Percentiles rank a stretch among this genome's conserved stretches.
Evolutionary conservation across 2,329 filamentous ascomycete genomes (phyloP).

Genomic region (Aspergillus amoenus): DNA sequence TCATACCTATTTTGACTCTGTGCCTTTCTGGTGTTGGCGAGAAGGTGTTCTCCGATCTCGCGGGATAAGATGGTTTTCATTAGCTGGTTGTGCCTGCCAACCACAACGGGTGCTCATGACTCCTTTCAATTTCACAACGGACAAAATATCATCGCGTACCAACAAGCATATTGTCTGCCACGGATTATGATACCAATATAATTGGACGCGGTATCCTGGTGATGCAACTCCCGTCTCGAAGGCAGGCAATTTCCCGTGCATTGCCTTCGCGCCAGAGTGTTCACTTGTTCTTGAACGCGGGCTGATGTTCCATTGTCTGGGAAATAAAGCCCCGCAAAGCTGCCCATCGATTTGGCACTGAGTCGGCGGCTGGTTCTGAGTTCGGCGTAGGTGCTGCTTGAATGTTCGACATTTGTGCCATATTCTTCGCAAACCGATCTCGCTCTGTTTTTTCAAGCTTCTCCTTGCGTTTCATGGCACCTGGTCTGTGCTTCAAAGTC

Average conservation of each 20-base stretch:
- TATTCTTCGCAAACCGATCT: conserved; percentile 77
- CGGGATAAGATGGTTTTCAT: not conserved
- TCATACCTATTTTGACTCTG: not conserved
- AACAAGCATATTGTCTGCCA: not conserved
- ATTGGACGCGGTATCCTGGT: not conserved
- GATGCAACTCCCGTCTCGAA: not conserved
- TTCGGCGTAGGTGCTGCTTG: conserved; percentile 26
- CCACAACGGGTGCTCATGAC: not conserved
- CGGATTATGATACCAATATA: not conserved
- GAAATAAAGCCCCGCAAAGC: conserved; percentile 81
- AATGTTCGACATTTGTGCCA: conserved; percentile 68
- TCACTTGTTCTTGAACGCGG: conserved; percentile 61
- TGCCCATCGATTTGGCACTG: conserved; percentile 68
- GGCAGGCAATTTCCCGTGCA: not conserved
- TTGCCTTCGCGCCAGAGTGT: not conserved
- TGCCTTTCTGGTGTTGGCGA: not conserved
- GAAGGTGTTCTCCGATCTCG: not conserved
- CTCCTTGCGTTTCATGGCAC: conserved; percentile 81
- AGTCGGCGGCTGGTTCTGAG: conserved; percentile 18
- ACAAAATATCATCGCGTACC: not conserved
- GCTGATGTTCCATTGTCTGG: conserved; percentile 84
- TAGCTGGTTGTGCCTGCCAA: not conserved
- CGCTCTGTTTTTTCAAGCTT: conserved; percentile 76
- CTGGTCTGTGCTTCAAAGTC: conserved; percentile 72
- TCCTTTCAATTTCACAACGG: not conserved